These are phyloP conservation scores for Rhodomyrtus tomentosa DNA, from an alignment of 345 rosid genomes.

Conservation along the genomic window DNA sequence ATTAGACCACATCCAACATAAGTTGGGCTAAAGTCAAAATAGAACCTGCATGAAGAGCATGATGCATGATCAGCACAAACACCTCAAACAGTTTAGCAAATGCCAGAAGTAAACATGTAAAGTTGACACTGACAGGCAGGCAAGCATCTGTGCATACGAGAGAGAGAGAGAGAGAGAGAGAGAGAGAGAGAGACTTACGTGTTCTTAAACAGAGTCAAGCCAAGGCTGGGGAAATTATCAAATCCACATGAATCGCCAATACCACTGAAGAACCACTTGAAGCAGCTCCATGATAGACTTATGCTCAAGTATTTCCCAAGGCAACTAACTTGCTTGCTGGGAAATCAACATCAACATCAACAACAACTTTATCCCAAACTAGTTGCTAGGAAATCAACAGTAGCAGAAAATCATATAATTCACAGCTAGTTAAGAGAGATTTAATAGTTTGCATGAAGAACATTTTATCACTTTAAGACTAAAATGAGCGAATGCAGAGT, in stretches of 20 bases:
- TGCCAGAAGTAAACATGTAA: not conserved
- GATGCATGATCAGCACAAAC: not conserved
- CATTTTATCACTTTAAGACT: not conserved
- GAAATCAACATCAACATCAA: conserved; percentile 1
- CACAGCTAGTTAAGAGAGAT: not conserved
- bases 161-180: not conserved
- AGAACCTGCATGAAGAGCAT: conserved; percentile 39
- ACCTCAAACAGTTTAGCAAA: not conserved
- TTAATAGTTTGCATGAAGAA: not conserved
- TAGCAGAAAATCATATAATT: not conserved
- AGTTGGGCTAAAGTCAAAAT: conserved; percentile 90
- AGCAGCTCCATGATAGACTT: conserved; percentile 90
- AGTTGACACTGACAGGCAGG: not conserved
- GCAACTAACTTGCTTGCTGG: conserved; percentile 79
- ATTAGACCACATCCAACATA: conserved; percentile 96
- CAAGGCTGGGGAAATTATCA: conserved; percentile 88
- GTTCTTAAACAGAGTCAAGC: conserved; percentile 66
- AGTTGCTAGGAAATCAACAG: conserved; percentile 40
- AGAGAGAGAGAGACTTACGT: conserved; percentile 38
- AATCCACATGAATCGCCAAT: conserved; percentile 87
- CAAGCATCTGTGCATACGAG: not conserved
- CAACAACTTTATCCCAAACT: too few species aligned
- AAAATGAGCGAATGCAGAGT: not conserved
- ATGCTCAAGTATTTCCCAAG: conserved; percentile 87
- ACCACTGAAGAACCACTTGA: conserved; percentile 98